Evolutionary conservation across 371 early-diverging fungal species (phyloP), one percentile per base, ranked within the genome.

Genomic region (Catenaria anguillulae): DNA sequence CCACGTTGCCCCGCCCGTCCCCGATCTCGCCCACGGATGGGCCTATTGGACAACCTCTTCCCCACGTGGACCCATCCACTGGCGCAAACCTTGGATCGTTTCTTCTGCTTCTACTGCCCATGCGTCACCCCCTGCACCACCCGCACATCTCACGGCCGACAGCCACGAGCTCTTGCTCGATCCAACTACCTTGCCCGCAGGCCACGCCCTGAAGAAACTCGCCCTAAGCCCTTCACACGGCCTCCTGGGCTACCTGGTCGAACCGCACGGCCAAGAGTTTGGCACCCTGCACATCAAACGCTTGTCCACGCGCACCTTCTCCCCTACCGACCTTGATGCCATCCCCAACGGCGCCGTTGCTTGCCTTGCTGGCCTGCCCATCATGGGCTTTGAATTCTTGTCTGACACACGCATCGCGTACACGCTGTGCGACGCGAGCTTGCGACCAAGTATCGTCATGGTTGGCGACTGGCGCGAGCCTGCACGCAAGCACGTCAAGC

Each of bases 321-420:
- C 70, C 75, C 66, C 77, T 75, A 75, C 60, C 21, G n/a, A n/a
- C n/a, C 31, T 33, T 45, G 8, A 55, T 37, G 42, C 10, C 17
- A 23, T 40, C 40, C 12, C 8, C 46, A 29, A 42, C 31, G 60
- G 8, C 33, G 61, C 24, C 55, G 35, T 40, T 21, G 43, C 24
- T 15, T 24, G 13, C 2, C 26, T 55, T 23, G 19, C 40, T 5
- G 45, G 31, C n/a, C 48, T 26, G 26, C 42, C 46, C 29, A 31
- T 52, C 40, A 87, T 87, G 70, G 87, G 87, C 66, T 89, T 89
- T 74, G 87, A 84, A 5, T 90, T 89, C 87, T 81, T 83, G 6
- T 80, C 78, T 36, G 72, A 78, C 59, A 67, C 64, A 60, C 68
- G 75, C 35, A 69, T 90, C 2, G 87, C 80, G 54, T 89, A 87